Evolutionary conservation across 768 basidiomycete genomes (phyloP).

Genomic region (Rhodotorula paludigena): DNA sequence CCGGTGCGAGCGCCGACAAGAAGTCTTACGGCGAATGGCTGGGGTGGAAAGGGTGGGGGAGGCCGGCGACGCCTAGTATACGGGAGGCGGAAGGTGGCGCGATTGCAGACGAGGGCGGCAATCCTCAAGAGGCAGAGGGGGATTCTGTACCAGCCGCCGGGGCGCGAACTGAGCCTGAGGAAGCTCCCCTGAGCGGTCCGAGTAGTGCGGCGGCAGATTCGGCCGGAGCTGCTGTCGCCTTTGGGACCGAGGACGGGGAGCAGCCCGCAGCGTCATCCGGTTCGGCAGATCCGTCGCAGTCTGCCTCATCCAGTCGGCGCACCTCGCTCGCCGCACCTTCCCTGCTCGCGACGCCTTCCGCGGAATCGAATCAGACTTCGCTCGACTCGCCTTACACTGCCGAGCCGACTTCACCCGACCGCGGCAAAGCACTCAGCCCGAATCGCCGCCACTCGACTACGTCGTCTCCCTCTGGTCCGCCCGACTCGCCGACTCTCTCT

Average conservation of each 20-base stretch:
- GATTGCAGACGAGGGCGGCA: not conserved
- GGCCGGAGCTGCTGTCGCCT: too few relatives aligned
- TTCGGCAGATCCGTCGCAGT: not conserved
- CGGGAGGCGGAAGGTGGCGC: not conserved
- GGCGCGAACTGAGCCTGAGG: too few relatives aligned
- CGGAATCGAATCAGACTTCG: not conserved
- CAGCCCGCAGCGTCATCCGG: too few relatives aligned
- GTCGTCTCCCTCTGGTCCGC: not conserved
- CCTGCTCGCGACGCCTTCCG: not conserved
- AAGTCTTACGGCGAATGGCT: slow-evolving; percentile 27
- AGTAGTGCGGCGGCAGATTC: too few relatives aligned
- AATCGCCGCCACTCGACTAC: not conserved
- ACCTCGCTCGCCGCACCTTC: not conserved
- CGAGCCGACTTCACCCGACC: not conserved
- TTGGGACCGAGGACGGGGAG: too few relatives aligned
- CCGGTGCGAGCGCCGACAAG: not conserved
- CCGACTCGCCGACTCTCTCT: slow-evolving; percentile 11
- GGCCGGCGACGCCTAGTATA: not conserved
- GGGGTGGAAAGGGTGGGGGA: slow-evolving; percentile 8
- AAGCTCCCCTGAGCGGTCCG: too few relatives aligned
- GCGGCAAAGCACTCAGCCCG: not conserved
- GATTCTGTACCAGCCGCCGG: too few relatives aligned
- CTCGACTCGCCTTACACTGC: not conserved
- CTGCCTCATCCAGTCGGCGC: slow-evolving; percentile 3
- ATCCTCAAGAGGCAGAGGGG: not conserved